phyloP scores from a whole-genome alignment of 192 early-diverging fungal genomes.

The Coemansia sp. region DNA sequence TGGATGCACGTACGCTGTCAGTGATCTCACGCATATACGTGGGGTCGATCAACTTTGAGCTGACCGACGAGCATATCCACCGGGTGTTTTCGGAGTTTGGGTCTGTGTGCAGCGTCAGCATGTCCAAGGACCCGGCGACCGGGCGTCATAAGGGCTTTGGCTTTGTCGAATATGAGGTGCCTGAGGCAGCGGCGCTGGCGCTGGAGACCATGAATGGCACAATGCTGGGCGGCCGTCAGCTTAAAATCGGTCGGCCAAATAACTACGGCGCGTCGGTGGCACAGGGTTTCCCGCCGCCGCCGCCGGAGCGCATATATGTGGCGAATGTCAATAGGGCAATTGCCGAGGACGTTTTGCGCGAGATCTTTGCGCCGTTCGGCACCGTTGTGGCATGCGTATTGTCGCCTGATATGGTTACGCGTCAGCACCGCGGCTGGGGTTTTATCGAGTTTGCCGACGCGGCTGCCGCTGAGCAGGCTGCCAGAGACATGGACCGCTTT shows the following conservation, averaged over 20 bases:
- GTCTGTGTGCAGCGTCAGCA: conserved; percentile 69
- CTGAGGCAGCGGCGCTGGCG: conserved; percentile 81
- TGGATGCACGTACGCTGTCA: conserved; percentile 48
- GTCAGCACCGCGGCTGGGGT: conserved; percentile 81
- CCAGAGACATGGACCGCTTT: conserved; percentile 73
- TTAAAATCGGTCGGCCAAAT: conserved; percentile 84
- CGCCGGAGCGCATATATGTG: conserved; percentile 72
- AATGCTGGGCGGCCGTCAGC: conserved; percentile 73
- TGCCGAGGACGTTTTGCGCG: conserved; percentile 67
- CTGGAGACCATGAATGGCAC: conserved; percentile 78
- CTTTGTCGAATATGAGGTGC: conserved; percentile 87
- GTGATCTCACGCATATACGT: conserved; percentile 70
- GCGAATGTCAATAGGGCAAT: conserved; percentile 80
- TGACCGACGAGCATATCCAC: conserved; percentile 77
- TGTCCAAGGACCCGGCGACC: conserved; percentile 73
- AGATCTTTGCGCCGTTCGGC: conserved; percentile 87
- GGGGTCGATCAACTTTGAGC: conserved; percentile 83
- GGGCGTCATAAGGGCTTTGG: conserved; percentile 85
- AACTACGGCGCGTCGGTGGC: conserved; percentile 69
- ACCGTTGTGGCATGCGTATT: conserved; percentile 68
- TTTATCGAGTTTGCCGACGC: conserved; percentile 77
- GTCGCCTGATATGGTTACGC: conserved; percentile 62
- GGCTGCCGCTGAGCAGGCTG: conserved; percentile 61
- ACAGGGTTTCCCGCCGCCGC: conserved; percentile 64
- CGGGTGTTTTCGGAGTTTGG: conserved; percentile 80